These are phyloP conservation scores for Rossbeevera mucosa DNA, from an alignment of 768 basidiomycete genomes.

Conservation along the genomic window DNA sequence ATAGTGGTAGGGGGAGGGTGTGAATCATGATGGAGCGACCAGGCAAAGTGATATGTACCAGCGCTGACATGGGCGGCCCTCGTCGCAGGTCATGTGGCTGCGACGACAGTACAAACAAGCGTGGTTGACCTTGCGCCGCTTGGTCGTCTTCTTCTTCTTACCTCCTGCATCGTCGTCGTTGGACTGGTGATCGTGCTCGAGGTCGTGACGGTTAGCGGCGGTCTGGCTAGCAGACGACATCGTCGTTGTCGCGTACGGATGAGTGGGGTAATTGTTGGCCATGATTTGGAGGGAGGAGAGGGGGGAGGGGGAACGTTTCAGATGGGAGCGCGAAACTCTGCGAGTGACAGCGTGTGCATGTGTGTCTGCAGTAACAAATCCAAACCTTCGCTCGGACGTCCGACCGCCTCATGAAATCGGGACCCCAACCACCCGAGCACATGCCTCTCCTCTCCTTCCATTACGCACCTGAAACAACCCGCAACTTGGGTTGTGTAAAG, in stretches of 20 bases:
- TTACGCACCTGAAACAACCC: neutral
- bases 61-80: constrained; percentile 85
- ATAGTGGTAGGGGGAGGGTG: neutral
- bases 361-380: neutral
- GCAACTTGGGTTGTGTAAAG: neutral
- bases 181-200: constrained; percentile 23
- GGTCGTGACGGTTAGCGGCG: constrained; percentile 11
- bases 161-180: constrained; percentile 31
- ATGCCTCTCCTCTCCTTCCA: neutral
- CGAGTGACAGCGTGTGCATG: constrained; percentile 17
- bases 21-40: neutral
- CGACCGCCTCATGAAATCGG: neutral
- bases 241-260: constrained; percentile 24
- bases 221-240: constrained; percentile 12
- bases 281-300: constrained; percentile 6
- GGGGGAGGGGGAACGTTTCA: constrained; percentile 13
- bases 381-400: neutral
- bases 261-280: constrained; percentile 24
- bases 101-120: constrained; percentile 91
- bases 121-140: constrained; percentile 84
- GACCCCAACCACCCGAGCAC: constrained; percentile 24
- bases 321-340: constrained; percentile 7
- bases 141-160: constrained; percentile 45
- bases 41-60: constrained; percentile 55
- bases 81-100: constrained; percentile 91